These are phyloP conservation scores for Aspergillus homomorphus DNA, from an alignment of 495 filamentous ascomycete species.

Conservation along the genomic window DNA sequence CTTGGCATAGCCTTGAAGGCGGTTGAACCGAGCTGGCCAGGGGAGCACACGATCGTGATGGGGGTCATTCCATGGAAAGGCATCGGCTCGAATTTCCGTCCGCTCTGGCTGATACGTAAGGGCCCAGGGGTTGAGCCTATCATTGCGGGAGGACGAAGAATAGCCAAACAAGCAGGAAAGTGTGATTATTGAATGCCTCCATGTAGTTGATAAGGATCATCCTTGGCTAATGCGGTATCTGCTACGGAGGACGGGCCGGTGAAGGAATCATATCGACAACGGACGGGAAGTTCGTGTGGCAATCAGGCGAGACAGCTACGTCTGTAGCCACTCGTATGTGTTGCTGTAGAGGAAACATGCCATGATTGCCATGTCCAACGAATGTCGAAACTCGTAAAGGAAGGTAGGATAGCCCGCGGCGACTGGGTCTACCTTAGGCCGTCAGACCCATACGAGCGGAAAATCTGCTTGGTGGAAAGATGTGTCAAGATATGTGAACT, in stretches of 20 bases:
- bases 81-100: conserved; percentile 1
- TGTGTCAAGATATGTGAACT: not conserved
- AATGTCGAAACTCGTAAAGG: not conserved
- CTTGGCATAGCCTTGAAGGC: not conserved
- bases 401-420: not conserved
- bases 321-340: not conserved
- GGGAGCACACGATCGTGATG: too few species aligned
- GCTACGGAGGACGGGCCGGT: conserved; percentile 1
- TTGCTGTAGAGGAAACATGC: not conserved
- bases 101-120: not conserved
- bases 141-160: not conserved
- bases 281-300: not conserved
- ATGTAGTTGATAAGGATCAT: not conserved
- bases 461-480: not conserved
- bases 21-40: not conserved
- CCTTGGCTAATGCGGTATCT: not conserved
- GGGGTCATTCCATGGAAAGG: not conserved
- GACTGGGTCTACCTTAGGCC: not conserved
- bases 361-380: not conserved
- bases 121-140: not conserved
- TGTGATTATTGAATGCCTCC: not conserved
- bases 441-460: not conserved
- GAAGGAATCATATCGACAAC: too few species aligned
- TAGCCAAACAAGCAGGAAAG: not conserved
- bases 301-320: not conserved